Evolutionary conservation across 208 protist genomes (phyloP), one percentile per base, ranked within the genome.

Genomic region (Balamuthia mandrillaris): DNA sequence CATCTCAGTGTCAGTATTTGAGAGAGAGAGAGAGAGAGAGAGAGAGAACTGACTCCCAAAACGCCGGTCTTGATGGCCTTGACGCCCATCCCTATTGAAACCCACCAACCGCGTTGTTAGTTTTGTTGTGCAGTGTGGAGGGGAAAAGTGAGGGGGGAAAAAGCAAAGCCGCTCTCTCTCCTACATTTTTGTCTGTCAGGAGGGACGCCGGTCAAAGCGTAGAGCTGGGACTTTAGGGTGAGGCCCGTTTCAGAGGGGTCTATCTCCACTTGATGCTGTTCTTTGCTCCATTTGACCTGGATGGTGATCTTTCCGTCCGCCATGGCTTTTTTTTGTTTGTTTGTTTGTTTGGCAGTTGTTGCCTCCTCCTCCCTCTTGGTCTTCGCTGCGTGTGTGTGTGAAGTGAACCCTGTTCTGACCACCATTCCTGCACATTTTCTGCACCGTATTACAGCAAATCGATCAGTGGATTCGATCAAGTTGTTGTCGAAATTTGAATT

Each of bases 211-310:
- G 93, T 92, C 33, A 95, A 86, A 10, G 87, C 61, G 27, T 54
- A 92, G 31, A 95, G 54, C 87, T 94, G 88, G 16, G 58, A 56
- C 85, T 95, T 95, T 79, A 95, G 92, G 1, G 81, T 63, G 37
- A 33, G 31, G 9, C 65, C 41, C 3, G 85, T 49, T 56, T 91
- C 81, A 24, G 35, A 44, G 29, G 81, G 58, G 42, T 94, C 81
- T 10, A 94, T 35, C 35, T 91, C 84, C 27, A 94, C 86, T 16
- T 86, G 52, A 7, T 90, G 78, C 54, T 88, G 91, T 31, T 93
- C 18, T 84, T 93, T 93, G 47, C 74, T 81, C 92, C 92, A 94
- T 78, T 94, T 94, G 60, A 94, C 85, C 21, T 52, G 88, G 29
- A 94, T 74, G 27, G 45, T 74, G 0, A 74, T 3, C n/a, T n/a